Evolutionary conservation across 805 yeast species (phyloP), one percentile per base, ranked within the genome.

Genomic region (Yamadazyma paraphyllophila): DNA sequence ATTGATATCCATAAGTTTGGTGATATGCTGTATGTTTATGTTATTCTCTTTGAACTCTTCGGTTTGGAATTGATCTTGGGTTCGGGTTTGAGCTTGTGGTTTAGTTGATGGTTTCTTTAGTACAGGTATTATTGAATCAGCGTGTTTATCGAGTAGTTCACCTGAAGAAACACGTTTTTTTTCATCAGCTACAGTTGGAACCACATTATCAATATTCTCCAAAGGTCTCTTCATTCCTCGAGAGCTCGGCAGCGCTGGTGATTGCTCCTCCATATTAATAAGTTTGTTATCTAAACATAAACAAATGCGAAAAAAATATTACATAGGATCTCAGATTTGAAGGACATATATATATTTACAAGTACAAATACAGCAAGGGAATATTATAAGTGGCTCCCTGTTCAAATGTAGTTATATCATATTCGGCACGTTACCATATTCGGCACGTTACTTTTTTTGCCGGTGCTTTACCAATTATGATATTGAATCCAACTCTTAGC

Each of bases 1-100:
- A 20, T 48, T 51, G 33, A 54, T 41, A 25, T 50, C 53, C 17
- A 56, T 50, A 12, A 56, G 47, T 25, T 47, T 49, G 32, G 53
- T 49, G 13, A 56, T 51, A 32, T 54, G 59, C 39, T 50, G 49
- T 12, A 53, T 25, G 39, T 55, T 42, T 34, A 42, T 13, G 14
- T 38, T 16, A 13, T 30, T 24, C 7, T 20, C 27, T 15, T 41
- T 36, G 26, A 25, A 13, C 5, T 25, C 14, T 37, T 37, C n/a
- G n/a, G n/a, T n/a, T n/a, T n/a, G n/a, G n/a, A n/a, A n/a, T n/a
- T n/a, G n/a, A n/a, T n/a, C 40, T 26, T 37, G 40, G 38, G 13
- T 36, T 5, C 7, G 31, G 14, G 30, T 25, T 24, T n/a, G 24
- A 20, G 24, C 6, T 20, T 20, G 24, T 40, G 36, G 10, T 16